Evolutionary conservation across 306 rosid genomes (phyloP).

Genomic region (Castanea sativa): DNA sequence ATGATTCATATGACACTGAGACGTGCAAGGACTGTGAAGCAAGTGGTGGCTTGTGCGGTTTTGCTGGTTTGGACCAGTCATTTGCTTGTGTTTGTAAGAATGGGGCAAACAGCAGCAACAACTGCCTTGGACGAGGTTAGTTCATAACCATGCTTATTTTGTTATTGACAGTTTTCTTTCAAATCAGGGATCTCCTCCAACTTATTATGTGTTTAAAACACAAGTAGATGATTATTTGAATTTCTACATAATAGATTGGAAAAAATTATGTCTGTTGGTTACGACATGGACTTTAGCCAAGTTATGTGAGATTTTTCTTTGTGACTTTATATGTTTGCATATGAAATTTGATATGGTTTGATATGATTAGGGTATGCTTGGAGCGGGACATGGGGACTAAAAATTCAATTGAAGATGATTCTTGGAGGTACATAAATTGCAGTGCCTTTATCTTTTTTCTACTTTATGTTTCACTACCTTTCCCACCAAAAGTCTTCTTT

Average conservation of each 20-base stretch:
- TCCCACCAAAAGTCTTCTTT: background rate
- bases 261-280: too few species aligned
- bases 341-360: slow-evolving; percentile 1
- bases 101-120: slow-evolving; percentile 38
- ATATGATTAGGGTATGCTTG: slow-evolving; percentile 36
- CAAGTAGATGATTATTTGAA: too few species aligned
- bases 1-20: slow-evolving; percentile 37
- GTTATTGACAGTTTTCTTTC: background rate
- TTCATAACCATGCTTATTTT: background rate
- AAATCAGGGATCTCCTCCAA: too few species aligned
- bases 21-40: slow-evolving; percentile 44
- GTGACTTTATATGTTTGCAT: background rate
- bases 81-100: slow-evolving; percentile 45
- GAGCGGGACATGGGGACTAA: slow-evolving; percentile 40
- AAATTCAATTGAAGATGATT: slow-evolving; percentile 33
- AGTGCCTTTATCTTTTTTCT: slow-evolving; percentile 13
- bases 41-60: slow-evolving; percentile 50
- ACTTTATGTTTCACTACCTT: background rate
- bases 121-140: slow-evolving; percentile 46
- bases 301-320: background rate
- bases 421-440: slow-evolving; percentile 38
- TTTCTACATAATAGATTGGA: too few species aligned
- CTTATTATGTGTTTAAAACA: too few species aligned
- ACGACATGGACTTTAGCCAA: background rate
- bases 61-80: slow-evolving; percentile 37